Base-by-base conservation (phyloP, 805 yeast genomes). In the Lipomyces lipofer region DNA sequence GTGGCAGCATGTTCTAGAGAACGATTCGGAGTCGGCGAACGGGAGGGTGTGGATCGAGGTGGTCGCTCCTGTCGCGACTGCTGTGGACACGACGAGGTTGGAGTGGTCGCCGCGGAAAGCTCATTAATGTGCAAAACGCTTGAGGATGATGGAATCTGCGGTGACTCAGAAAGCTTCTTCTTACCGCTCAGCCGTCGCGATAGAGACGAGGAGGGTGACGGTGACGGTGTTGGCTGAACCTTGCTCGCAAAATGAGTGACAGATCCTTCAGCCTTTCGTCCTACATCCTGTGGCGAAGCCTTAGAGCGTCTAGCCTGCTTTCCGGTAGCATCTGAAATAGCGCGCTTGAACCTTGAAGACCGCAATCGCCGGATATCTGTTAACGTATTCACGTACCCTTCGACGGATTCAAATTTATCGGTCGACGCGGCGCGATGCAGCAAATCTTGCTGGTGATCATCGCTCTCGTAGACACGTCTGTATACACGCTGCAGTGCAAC, bases 321-420 rank as follows among this genome's bases (percentile, higher is more conserved):
- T 57, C 63, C n/a, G 81, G 71, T 53, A 83, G 73, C 65, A 74
- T 77, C 56, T 82, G 62, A 58, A 10, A 58, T 58, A 5, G 62
- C 56, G 15, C 62, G 82, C 49, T 79, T 79, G 66, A 87, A 88
- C 67, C 95, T 77, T 48, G 83, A 78, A 0, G 92, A 84, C 59
- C 91, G 77, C 67, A 88, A 72, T 45, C 89, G 75, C 45, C 89
- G 85, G 30, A 90, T 85, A 67, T 90, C 95, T 39, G 81, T 80
- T 38, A 90, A 73, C 0, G 94, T 85, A 58, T 81, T 78, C 51
- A 84, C 76, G 66, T 86, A 88, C n/a, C 60, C 55, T 8, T 52
- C 63, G n/a, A 51, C 47, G 9, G 60, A 45, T 42, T 58, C 62
- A 22, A 35, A 35, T 25, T 51, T 58, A 21, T 58, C 62, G 4